Conservation (phyloP, 441 rosid species). For the Metrosideros polymorpha region DNA sequence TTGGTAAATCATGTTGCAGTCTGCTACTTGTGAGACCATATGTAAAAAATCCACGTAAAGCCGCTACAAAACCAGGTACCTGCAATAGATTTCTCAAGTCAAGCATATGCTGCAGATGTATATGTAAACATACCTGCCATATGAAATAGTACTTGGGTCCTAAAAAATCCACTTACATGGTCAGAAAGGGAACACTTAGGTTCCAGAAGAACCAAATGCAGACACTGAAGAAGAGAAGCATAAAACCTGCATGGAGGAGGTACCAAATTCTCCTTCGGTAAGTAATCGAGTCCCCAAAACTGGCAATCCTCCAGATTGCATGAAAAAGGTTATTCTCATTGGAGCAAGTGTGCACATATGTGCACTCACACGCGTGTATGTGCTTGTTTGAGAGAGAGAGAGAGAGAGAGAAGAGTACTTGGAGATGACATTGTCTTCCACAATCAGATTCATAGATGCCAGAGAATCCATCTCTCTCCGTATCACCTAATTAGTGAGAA, state of each 20-base stretch:
- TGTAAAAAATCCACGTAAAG: constrained; percentile 58
- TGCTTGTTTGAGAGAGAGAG: background rate
- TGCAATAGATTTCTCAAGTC: constrained; percentile 15
- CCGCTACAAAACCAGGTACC: constrained; percentile 77
- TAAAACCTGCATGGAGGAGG: constrained; percentile 49
- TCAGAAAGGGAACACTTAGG: constrained; percentile 63
- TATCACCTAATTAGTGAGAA: constrained; percentile 37
- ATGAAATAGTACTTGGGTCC: background rate
- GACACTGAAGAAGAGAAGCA: constrained; percentile 66
- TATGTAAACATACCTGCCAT: background rate
- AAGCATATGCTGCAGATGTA: background rate
- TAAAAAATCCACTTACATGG: constrained; percentile 45
- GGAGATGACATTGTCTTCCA: constrained; percentile 57
- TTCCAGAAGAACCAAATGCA: constrained; percentile 62
- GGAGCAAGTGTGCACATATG: background rate
- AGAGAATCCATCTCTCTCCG: constrained; percentile 72
- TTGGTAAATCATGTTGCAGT: constrained; percentile 18
- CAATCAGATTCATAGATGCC: constrained; percentile 44
- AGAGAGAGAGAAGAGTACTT: constrained; percentile 28
- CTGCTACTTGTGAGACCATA: constrained; percentile 51
- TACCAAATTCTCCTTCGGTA: background rate
- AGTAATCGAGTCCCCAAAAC: background rate
- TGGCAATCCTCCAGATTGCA: background rate
- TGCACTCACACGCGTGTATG: background rate
- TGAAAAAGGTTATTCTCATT: background rate